Percentiles rank a stretch among this genome's conserved stretches.
Conservation (phyloP, 2,329 filamentous ascomycete genomes). For the Zymoseptoria passerinii region DNA sequence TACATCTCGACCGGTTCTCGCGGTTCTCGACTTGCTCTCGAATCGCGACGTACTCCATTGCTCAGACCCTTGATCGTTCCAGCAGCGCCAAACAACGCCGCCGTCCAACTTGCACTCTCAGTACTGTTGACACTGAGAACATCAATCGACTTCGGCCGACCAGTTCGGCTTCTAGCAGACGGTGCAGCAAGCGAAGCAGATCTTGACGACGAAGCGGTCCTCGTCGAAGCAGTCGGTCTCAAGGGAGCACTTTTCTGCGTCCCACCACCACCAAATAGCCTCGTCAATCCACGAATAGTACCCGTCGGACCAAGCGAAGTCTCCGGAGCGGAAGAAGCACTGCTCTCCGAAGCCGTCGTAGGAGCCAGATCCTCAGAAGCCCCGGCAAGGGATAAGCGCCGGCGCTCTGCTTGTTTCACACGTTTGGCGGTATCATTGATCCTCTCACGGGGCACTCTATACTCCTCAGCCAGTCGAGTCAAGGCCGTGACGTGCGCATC, state of each 20-base stretch:
- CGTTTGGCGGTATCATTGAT: slow-evolving; percentile 22
- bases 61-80: slow-evolving; percentile 20
- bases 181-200: slow-evolving; percentile 17
- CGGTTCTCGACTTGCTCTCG: slow-evolving; percentile 17
- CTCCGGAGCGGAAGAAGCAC: slow-evolving; percentile 9
- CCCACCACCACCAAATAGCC: slow-evolving; percentile 25
- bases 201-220: slow-evolving; percentile 21
- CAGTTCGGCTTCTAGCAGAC: slow-evolving; percentile 4
- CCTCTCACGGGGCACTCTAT: slow-evolving; percentile 22
- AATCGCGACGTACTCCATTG: slow-evolving; percentile 14
- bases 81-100: slow-evolving; percentile 15
- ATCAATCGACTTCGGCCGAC: slow-evolving; percentile 22
- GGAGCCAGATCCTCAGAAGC: slow-evolving; percentile 19
- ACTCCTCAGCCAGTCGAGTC: slow-evolving; percentile 27
- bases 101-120: slow-evolving; percentile 21
- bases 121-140: slow-evolving; percentile 18
- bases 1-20: slow-evolving; percentile 27
- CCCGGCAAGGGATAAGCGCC: slow-evolving; percentile 18
- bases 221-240: slow-evolving; percentile 9
- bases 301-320: slow-evolving; percentile 5
- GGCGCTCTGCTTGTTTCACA: slow-evolving; percentile 24
- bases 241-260: slow-evolving; percentile 11
- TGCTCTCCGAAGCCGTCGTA: slow-evolving; percentile 7
- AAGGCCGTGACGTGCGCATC: slow-evolving; percentile 30
- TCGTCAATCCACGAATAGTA: slow-evolving; percentile 21